These are phyloP conservation scores for Colletotrichum tanaceti DNA, from an alignment of 2,329 filamentous ascomycete genomes.

Conservation along the genomic window DNA sequence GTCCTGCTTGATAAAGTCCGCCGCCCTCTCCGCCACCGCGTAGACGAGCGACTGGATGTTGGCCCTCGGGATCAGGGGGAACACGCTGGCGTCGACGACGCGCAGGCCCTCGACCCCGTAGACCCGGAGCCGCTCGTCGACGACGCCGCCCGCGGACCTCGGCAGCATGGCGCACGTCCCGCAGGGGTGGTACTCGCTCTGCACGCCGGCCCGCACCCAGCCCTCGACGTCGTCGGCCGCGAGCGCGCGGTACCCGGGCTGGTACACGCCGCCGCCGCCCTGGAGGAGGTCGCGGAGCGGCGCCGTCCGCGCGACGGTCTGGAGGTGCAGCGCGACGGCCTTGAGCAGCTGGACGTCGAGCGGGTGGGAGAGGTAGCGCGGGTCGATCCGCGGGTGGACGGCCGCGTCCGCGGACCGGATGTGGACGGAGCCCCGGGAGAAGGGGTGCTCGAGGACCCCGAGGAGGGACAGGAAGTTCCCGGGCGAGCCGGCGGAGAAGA, in stretches of 20 bases:
- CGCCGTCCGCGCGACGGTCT: constrained; percentile 20
- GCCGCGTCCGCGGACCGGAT: constrained; percentile 23
- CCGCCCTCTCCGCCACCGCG: constrained; percentile 50
- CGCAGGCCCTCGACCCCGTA: constrained; percentile 46
- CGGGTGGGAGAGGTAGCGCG: constrained; percentile 34
- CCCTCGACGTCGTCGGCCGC: constrained; percentile 25
- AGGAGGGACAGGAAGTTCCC: constrained; percentile 33
- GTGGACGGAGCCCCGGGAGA: constrained; percentile 33
- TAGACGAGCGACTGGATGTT: constrained; percentile 51
- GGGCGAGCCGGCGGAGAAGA: constrained; percentile 25
- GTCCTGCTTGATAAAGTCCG: constrained; percentile 32
- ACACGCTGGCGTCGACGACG: constrained; percentile 48
- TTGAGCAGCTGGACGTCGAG: constrained; percentile 30
- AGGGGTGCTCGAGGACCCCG: constrained; percentile 36
- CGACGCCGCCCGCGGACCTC: constrained; percentile 46
- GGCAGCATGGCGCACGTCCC: constrained; percentile 39
- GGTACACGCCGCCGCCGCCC: constrained; percentile 19
- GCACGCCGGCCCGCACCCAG: constrained; percentile 22
- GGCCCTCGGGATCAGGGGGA: constrained; percentile 47
- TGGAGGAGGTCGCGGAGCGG: constrained; percentile 33
- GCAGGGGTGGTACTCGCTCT: constrained; percentile 39
- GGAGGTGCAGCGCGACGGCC: constrained; percentile 24
- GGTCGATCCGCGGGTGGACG: constrained; percentile 27
- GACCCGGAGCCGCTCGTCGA: constrained; percentile 47
- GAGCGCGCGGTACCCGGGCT: constrained; percentile 31